Evolutionary conservation across 1,284 basidiomycete species (phyloP).

Genomic region (Trichosporon coremiiforme): DNA sequence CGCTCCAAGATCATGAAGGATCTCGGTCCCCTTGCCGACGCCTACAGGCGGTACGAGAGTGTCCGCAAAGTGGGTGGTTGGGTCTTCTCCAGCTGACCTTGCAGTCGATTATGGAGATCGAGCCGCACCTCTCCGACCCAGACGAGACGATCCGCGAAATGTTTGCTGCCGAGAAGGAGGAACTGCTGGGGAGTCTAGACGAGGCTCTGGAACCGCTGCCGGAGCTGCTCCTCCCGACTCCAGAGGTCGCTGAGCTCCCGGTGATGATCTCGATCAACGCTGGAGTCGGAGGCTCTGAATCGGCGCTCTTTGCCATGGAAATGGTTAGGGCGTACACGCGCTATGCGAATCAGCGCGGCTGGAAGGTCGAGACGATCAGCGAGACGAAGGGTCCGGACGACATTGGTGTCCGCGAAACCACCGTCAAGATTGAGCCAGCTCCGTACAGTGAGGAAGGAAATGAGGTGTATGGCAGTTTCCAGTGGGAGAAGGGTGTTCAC

Average conservation of each 20-base stretch:
- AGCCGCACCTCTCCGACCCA: slow-evolving; percentile 68
- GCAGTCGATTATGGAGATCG: slow-evolving; percentile 68
- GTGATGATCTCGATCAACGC: slow-evolving; percentile 88
- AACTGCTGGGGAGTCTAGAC: slow-evolving; percentile 62
- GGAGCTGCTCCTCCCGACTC: slow-evolving; percentile 69
- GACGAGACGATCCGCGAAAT: slow-evolving; percentile 76
- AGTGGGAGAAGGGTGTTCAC: slow-evolving; percentile 94
- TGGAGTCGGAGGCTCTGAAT: slow-evolving; percentile 89
- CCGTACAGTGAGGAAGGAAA: slow-evolving; percentile 68
- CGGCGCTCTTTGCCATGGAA: slow-evolving; percentile 78
- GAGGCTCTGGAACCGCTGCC: slow-evolving; percentile 65
- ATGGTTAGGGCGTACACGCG: slow-evolving; percentile 82
- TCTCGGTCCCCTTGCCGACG: slow-evolving; percentile 61
- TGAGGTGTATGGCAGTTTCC: slow-evolving; percentile 74
- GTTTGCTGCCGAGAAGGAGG: slow-evolving; percentile 69
- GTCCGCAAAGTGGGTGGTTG: slow-evolving; percentile 58
- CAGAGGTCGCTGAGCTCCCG: slow-evolving; percentile 67
- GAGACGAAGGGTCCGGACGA: slow-evolving; percentile 59
- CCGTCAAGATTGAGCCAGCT: slow-evolving; percentile 59
- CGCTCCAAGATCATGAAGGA: slow-evolving; percentile 61
- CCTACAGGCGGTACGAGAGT: slow-evolving; percentile 61
- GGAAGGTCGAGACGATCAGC: slow-evolving; percentile 54
- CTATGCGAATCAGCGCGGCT: slow-evolving; percentile 62
- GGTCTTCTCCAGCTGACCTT: not conserved
- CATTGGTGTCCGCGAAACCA: slow-evolving; percentile 76